phyloP scores from a whole-genome alignment of 805 yeast species.

The Saccharomycopsis selenospora region DNA sequence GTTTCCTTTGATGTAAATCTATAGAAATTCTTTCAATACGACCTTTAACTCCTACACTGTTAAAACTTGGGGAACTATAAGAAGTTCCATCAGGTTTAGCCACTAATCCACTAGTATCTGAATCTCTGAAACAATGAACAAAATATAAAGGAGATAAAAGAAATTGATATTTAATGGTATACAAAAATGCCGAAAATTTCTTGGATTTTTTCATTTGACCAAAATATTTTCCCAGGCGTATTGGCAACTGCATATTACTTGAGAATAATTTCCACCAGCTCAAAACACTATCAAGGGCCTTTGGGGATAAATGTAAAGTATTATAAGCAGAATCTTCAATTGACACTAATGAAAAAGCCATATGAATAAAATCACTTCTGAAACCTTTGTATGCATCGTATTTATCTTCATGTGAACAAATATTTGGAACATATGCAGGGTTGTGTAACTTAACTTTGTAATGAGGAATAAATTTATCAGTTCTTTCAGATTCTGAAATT shows the following conservation, averaged over 20 bases:
- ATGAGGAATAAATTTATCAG: constrained; percentile 49
- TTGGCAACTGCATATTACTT: constrained; percentile 69
- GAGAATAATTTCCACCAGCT: constrained; percentile 83
- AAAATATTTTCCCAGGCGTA: constrained; percentile 68
- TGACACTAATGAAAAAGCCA: constrained; percentile 52
- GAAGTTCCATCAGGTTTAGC: neutral
- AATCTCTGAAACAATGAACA: constrained; percentile 61
- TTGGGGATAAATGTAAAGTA: constrained; percentile 71
- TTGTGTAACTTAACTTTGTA: constrained; percentile 50
- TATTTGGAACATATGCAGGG: constrained; percentile 44
- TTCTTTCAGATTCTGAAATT: constrained; percentile 31
- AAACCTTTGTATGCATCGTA: constrained; percentile 81
- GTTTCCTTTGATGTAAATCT: constrained; percentile 62
- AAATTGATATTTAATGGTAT: constrained; percentile 74
- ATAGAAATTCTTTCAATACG: constrained; percentile 47
- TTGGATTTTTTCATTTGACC: constrained; percentile 45
- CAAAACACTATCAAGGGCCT: constrained; percentile 58
- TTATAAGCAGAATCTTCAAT: constrained; percentile 42
- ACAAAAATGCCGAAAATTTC: constrained; percentile 69
- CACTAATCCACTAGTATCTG: constrained; percentile 23
- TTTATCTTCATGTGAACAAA: constrained; percentile 21
- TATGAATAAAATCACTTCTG: constrained; percentile 75
- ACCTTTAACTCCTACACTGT: constrained; percentile 66
- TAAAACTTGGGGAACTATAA: constrained; percentile 25
- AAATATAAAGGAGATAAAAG: constrained; percentile 65